These are phyloP conservation scores for Aspergillus quadrilineatus DNA, from an alignment of 2,329 filamentous ascomycete species.

Conservation along the genomic window DNA sequence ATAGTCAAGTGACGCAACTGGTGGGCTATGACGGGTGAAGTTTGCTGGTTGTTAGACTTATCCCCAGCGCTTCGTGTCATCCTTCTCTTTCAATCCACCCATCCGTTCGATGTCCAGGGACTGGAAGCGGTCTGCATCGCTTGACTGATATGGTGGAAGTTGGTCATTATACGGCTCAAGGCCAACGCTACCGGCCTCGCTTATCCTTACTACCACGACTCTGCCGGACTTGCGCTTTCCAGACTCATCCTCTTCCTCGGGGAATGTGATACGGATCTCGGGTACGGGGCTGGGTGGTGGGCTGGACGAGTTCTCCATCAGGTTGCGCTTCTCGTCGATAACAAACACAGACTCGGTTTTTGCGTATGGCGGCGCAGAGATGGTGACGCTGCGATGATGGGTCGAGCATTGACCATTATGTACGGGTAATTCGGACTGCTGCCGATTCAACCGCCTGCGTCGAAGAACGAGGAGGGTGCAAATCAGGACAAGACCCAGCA, in stretches of 20 bases:
- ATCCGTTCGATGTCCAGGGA: constrained; percentile 93
- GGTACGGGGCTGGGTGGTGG: constrained; percentile 83
- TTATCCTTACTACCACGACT: constrained; percentile 87
- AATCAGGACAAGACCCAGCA: constrained; percentile 68
- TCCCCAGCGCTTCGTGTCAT: constrained; percentile 43
- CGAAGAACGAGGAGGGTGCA: constrained; percentile 71
- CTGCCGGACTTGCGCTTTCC: constrained; percentile 81
- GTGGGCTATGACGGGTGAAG: constrained; percentile 3
- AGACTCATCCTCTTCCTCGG: constrained; percentile 77
- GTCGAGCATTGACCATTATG: constrained; percentile 62
- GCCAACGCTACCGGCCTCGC: constrained; percentile 79
- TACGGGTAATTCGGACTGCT: constrained; percentile 58
- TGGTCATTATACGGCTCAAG: constrained; percentile 80
- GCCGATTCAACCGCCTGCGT: constrained; percentile 58
- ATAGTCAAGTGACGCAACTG: constrained; percentile 16
- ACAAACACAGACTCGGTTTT: constrained; percentile 71
- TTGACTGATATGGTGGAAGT: constrained; percentile 85
- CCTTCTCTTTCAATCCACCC: constrained; percentile 91
- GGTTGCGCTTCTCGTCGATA: constrained; percentile 74
- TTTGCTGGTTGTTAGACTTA: constrained; percentile 18
- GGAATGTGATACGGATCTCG: constrained; percentile 97
- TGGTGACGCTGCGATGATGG: constrained; percentile 57
- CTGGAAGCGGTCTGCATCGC: constrained; percentile 76
- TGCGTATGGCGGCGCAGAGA: constrained; percentile 50
- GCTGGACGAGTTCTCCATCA: constrained; percentile 72